phyloP scores from a whole-genome alignment of 164 flowering plant species.

The Buxus sempervirens region DNA sequence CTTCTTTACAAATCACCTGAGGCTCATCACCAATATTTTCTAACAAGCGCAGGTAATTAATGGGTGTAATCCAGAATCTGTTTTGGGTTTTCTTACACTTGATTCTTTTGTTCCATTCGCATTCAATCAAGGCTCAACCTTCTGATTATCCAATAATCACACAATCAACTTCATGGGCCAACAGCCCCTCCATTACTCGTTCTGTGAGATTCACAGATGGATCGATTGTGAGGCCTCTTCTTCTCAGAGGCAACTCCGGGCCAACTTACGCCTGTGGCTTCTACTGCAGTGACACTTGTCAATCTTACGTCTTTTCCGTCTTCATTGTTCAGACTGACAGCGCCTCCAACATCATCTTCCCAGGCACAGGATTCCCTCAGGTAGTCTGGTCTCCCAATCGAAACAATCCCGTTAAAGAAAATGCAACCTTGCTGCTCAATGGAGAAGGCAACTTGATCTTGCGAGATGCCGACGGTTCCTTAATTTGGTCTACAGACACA shows the following conservation, averaged over 20 bases:
- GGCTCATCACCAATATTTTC: too few species aligned
- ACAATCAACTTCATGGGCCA: slow-evolving; percentile 20
- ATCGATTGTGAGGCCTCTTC: slow-evolving; percentile 14
- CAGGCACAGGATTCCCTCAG: neutral
- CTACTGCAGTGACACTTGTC: slow-evolving; percentile 20
- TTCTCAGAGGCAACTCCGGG: too few species aligned
- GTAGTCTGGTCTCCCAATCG: slow-evolving; percentile 19
- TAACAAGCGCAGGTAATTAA: neutral
- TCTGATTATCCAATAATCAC: slow-evolving; percentile 12
- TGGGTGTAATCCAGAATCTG: neutral
- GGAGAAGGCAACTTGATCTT: slow-evolving; percentile 20
- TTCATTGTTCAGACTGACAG: too few species aligned
- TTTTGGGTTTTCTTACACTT: slow-evolving; percentile 1
- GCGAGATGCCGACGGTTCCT: slow-evolving; percentile 17
- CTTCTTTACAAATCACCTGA: too few species aligned
- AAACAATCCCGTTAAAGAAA: slow-evolving; percentile 8
- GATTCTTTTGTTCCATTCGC: neutral
- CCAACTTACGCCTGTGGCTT: slow-evolving; percentile 23
- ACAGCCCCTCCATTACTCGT: slow-evolving; percentile 2
- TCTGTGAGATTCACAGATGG: slow-evolving; percentile 1
- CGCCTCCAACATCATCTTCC: too few species aligned
- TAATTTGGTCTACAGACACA: slow-evolving; percentile 26
- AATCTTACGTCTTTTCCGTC: slow-evolving; percentile 12
- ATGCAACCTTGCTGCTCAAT: slow-evolving; percentile 24
- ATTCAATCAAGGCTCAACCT: slow-evolving; percentile 1